These are phyloP conservation scores for Rubia peregrina DNA, from an alignment of 305 asterid species.

Conservation along the genomic window DNA sequence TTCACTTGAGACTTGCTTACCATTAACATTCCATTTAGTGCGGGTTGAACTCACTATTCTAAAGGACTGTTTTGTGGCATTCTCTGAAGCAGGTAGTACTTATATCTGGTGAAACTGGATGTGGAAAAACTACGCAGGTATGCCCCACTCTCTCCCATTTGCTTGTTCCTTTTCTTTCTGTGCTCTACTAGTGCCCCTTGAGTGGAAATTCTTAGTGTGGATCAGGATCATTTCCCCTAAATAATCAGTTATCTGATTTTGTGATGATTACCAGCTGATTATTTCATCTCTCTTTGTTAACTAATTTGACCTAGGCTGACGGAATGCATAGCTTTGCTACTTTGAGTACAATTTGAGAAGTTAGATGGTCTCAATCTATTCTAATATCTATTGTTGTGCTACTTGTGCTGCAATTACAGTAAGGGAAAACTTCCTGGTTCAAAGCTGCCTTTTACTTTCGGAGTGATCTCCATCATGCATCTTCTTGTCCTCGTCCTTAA, in stretches of 20 bases:
- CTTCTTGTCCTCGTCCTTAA: neutral
- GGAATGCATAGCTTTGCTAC: neutral
- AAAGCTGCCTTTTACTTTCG: neutral
- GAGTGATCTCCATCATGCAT: constrained; percentile 2
- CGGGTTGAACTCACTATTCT: neutral
- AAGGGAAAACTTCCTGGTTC: neutral
- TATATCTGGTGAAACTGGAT: constrained; percentile 97
- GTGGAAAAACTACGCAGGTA: constrained; percentile 99
- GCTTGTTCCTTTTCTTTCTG: constrained; percentile 1
- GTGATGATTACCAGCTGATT: neutral
- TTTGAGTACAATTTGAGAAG: neutral
- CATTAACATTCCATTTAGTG: neutral
- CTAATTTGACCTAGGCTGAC: neutral
- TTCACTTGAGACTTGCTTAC: neutral
- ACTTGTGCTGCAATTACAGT: neutral
- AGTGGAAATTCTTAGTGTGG: neutral
- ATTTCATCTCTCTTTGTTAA: neutral
- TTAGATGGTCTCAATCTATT: neutral
- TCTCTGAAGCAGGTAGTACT: constrained; percentile 67
- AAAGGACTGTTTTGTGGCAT: constrained; percentile 4
- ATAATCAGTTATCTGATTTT: neutral
- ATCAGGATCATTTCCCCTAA: neutral
- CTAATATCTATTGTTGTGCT: neutral
- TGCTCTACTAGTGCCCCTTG: constrained; percentile 1
- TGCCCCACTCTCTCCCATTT: constrained; percentile 13